Conservation (phyloP, 73 alveolate species). For the Stentor coeruleus region DNA sequence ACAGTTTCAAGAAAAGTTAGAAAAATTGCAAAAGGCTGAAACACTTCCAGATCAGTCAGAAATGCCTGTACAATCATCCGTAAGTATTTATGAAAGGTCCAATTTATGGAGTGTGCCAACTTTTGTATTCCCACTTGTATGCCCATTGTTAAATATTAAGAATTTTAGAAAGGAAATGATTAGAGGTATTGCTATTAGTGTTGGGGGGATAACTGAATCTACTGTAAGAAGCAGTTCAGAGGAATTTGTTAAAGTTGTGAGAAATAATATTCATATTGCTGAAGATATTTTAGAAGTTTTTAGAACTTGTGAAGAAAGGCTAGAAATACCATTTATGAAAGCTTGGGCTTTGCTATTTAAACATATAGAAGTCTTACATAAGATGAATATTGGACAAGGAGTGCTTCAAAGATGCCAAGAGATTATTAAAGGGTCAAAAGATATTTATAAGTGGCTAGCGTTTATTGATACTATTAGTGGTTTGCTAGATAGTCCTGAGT, state of each 20-base stretch:
- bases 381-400: neutral
- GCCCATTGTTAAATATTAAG: conserved; percentile 60
- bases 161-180: conserved; percentile 51
- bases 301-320: conserved; percentile 26
- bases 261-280: neutral
- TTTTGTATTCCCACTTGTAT: conserved; percentile 62
- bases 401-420: neutral
- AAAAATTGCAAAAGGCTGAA: conserved; percentile 37
- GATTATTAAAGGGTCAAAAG: neutral
- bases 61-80: neutral
- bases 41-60: conserved; percentile 31
- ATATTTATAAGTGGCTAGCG: conserved; percentile 7
- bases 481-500: neutral
- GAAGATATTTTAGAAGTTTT: conserved; percentile 3
- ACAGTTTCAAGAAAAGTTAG: conserved; percentile 52
- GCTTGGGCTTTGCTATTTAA: conserved; percentile 10
- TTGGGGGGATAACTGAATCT: conserved; percentile 82
- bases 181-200: conserved; percentile 67
- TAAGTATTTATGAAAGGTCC: conserved; percentile 27
- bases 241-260: conserved; percentile 40
- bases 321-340: conserved; percentile 20
- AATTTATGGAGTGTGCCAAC: conserved; percentile 76
- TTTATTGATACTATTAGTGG: neutral
- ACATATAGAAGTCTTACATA: neutral
- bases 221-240: conserved; percentile 66